These are phyloP conservation scores for Diaporthe vaccinii DNA, from an alignment of 2,329 filamentous ascomycete species.

Conservation along the genomic window DNA sequence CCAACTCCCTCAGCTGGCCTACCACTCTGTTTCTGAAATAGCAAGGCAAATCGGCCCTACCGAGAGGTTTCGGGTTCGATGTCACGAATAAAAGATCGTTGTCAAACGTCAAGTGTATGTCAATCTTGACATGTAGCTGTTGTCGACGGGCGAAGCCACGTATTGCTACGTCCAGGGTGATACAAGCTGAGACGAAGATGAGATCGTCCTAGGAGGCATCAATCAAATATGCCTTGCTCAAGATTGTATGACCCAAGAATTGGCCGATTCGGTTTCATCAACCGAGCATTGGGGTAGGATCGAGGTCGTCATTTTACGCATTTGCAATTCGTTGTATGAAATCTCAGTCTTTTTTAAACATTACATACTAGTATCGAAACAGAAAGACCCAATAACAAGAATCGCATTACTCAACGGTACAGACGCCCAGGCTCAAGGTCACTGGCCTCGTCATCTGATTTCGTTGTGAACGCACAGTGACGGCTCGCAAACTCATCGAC, in stretches of 20 bases:
- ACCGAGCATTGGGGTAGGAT: too few relatives aligned
- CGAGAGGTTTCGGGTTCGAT: too few relatives aligned
- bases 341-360: too few relatives aligned
- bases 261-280: too few relatives aligned
- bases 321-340: too few relatives aligned
- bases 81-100: background rate
- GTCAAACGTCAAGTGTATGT: background rate
- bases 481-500: background rate
- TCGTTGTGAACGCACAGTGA: slow-evolving; percentile 29
- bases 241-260: background rate
- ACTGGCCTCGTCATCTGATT: background rate
- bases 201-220: background rate
- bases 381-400: background rate
- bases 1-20: background rate
- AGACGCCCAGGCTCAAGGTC: background rate
- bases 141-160: background rate
- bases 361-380: too few relatives aligned
- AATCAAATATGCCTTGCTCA: background rate
- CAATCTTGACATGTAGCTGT: background rate
- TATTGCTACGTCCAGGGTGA: background rate
- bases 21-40: background rate
- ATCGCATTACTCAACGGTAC: background rate
- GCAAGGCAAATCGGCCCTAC: background rate
- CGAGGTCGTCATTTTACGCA: too few relatives aligned
- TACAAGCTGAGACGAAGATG: background rate